Conservation (phyloP, 768 basidiomycete genomes). For the Boletellus emodensis region DNA sequence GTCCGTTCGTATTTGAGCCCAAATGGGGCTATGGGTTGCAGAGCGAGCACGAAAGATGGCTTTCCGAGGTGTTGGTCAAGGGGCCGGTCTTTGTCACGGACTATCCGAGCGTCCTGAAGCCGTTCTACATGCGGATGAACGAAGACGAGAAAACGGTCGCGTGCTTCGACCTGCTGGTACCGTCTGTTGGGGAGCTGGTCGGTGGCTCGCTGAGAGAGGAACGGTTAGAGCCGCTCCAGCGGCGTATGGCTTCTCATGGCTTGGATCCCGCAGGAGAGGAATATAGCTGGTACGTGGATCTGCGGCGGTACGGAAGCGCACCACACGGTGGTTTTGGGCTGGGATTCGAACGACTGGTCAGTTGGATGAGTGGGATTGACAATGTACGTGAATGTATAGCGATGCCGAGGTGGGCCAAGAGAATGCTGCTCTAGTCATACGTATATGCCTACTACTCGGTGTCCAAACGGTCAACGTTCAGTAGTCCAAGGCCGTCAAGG, state of each 20-base stretch:
- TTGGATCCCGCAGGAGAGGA: constrained; percentile 39
- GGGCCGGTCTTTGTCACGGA: constrained; percentile 91
- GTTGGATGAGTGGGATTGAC: constrained; percentile 81
- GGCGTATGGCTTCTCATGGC: constrained; percentile 46
- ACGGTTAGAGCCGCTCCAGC: constrained; percentile 47
- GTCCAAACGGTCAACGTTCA: not conserved
- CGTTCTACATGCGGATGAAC: constrained; percentile 93
- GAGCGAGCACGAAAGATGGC: constrained; percentile 91
- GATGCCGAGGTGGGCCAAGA: constrained; percentile 86
- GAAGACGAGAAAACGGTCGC: constrained; percentile 60
- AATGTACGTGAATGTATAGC: constrained; percentile 93
- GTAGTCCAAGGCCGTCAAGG: not conserved
- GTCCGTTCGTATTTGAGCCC: constrained; percentile 53
- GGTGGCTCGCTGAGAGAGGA: constrained; percentile 93
- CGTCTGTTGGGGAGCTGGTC: constrained; percentile 80
- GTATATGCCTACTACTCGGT: not conserved
- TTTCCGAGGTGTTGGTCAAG: constrained; percentile 61
- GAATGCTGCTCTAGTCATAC: constrained; percentile 55
- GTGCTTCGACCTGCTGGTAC: constrained; percentile 95
- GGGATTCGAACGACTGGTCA: constrained; percentile 89
- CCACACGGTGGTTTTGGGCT: constrained; percentile 96
- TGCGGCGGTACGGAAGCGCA: constrained; percentile 79
- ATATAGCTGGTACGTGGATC: constrained; percentile 74
- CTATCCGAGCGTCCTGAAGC: constrained; percentile 80
- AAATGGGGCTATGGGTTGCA: constrained; percentile 69